A percentile compares a stretch with the other conserved stretches of the same genome.
phyloP scores from a whole-genome alignment of 768 basidiomycete species.

The Piloderma croceum region DNA sequence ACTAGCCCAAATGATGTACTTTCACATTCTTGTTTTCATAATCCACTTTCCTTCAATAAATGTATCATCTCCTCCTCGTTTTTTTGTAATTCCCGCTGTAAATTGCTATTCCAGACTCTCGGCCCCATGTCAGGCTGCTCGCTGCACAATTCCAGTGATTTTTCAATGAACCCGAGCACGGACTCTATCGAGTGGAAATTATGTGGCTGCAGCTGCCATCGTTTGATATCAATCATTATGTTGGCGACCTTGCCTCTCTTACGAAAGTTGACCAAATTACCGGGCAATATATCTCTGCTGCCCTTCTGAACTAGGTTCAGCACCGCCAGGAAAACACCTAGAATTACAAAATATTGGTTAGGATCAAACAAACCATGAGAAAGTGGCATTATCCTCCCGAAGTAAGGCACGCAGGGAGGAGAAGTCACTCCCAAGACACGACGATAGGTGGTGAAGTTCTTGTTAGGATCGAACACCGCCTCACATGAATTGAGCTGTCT shows the following conservation, averaged over 20 bases:
- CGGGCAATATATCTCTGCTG: slow-evolving; percentile 76
- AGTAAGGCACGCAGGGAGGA: slow-evolving; percentile 94
- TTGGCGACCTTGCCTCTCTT: slow-evolving; percentile 95
- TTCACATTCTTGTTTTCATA: slow-evolving; percentile 51
- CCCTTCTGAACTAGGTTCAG: slow-evolving; percentile 97
- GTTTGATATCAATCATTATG: slow-evolving; percentile 93
- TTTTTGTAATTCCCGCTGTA: slow-evolving; percentile 85
- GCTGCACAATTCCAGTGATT: slow-evolving; percentile 68
- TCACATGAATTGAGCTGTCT: slow-evolving; percentile 74
- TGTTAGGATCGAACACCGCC: slow-evolving; percentile 85
- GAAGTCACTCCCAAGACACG: slow-evolving; percentile 74
- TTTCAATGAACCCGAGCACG: slow-evolving; percentile 73
- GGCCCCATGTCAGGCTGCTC: slow-evolving; percentile 67
- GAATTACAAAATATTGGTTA: slow-evolving; percentile 3
- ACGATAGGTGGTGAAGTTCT: slow-evolving; percentile 92
- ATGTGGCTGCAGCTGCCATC: slow-evolving; percentile 89
- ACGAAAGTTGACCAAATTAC: slow-evolving; percentile 85
- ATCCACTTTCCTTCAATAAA: slow-evolving; percentile 82
- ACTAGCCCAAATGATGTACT: no score
- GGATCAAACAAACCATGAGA: neutral
- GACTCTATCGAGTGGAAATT: slow-evolving; percentile 67
- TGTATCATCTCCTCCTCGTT: slow-evolving; percentile 97
- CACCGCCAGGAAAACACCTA: slow-evolving; percentile 93
- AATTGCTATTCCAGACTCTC: slow-evolving; percentile 77
- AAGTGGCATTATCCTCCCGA: slow-evolving; percentile 61